These are phyloP conservation scores for Fusarium sp. DNA, from an alignment of 2,329 filamentous ascomycete genomes.

Conservation along the genomic window DNA sequence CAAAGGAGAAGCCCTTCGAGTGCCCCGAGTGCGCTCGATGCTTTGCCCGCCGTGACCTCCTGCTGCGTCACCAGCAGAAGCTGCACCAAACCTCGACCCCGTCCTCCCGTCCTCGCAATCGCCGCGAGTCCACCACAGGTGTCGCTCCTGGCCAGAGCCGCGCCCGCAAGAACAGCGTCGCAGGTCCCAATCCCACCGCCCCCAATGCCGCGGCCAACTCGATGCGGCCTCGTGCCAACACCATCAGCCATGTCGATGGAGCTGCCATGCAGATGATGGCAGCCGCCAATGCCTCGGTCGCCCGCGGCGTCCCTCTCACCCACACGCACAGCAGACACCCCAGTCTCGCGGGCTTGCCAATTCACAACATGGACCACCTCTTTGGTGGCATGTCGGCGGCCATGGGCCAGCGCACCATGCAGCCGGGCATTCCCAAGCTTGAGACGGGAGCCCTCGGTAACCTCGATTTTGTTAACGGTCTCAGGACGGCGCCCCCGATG, in stretches of 20 bases:
- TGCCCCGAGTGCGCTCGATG: slow-evolving; percentile 94
- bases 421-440: slow-evolving; percentile 78
- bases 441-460: slow-evolving; percentile 75
- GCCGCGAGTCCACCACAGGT: slow-evolving; percentile 86
- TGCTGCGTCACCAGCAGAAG: slow-evolving; percentile 97
- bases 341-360: slow-evolving; percentile 73
- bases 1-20: slow-evolving; percentile 98
- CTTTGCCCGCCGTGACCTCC: slow-evolving; percentile 90
- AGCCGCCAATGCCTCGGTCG: slow-evolving; percentile 63
- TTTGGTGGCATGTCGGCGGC: slow-evolving; percentile 76
- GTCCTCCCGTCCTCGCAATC: slow-evolving; percentile 83
- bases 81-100: slow-evolving; percentile 92
- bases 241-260: slow-evolving; percentile 90
- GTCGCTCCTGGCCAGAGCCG: slow-evolving; percentile 71
- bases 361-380: slow-evolving; percentile 66
- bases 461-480: slow-evolving; percentile 70
- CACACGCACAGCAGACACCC: slow-evolving; percentile 77
- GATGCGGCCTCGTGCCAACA: slow-evolving; percentile 92
- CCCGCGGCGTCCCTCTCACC: slow-evolving; percentile 54
- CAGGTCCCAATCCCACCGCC: slow-evolving; percentile 59
- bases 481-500: slow-evolving; percentile 78
- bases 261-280: slow-evolving; percentile 76
- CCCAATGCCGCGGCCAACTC: slow-evolving; percentile 59
- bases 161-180: slow-evolving; percentile 92
- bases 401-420: slow-evolving; percentile 70